Percentiles rank a stretch among this genome's conserved stretches.
These are phyloP conservation scores for Coemansia guatemalensis DNA, from an alignment of 192 early-diverging fungal species.

Conservation along the genomic window DNA sequence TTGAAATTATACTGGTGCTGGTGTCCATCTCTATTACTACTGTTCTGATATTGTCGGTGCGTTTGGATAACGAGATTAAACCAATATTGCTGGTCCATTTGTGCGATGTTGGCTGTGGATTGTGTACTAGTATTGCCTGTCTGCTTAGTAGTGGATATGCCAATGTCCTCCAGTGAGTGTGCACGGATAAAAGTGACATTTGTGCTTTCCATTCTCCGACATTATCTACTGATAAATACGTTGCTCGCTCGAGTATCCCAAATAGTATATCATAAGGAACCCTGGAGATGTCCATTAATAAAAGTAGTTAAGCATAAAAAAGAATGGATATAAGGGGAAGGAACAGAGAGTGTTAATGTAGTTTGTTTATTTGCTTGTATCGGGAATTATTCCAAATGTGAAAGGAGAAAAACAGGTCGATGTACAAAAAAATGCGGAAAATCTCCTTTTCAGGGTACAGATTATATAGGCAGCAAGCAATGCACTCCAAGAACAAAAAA, in stretches of 20 bases:
- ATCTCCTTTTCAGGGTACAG: too few species aligned
- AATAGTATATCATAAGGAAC: background rate
- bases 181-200: background rate
- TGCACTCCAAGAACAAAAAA: too few species aligned
- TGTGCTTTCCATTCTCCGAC: background rate
- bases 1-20: too few species aligned
- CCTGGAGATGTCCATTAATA: background rate
- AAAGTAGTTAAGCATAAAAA: background rate
- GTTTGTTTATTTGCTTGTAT: too few species aligned
- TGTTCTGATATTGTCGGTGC: too few species aligned
- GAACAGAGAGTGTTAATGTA: too few species aligned
- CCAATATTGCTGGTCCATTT: conserved; percentile 1
- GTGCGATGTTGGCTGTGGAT: background rate
- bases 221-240: background rate
- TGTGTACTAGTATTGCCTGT: background rate
- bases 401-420: too few species aligned
- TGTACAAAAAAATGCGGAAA: too few species aligned
- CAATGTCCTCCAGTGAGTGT: background rate
- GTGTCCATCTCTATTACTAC: too few species aligned
- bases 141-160: background rate
- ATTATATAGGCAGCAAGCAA: too few species aligned
- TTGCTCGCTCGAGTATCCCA: background rate
- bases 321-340: background rate
- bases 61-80: background rate
- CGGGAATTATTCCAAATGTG: too few species aligned